Conservation (phyloP, 176 grass and related monocot species). For the Eremochloa ophiuroides region DNA sequence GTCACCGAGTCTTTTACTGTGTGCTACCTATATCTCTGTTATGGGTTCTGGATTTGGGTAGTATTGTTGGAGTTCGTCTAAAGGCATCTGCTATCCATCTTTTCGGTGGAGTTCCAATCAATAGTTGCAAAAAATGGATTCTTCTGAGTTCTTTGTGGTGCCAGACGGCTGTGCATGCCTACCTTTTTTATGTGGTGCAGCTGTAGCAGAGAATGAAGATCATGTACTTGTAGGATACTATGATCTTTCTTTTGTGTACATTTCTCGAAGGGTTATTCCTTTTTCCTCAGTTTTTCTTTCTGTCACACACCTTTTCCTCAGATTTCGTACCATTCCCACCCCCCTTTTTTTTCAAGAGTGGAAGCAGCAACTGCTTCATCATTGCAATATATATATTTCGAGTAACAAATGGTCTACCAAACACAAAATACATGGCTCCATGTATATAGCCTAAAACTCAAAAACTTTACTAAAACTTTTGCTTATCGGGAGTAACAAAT, state of each 20-base stretch:
- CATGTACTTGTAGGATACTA: background rate
- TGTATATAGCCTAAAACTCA: background rate
- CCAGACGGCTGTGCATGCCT: background rate
- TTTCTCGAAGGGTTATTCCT: background rate
- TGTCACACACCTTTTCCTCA: background rate
- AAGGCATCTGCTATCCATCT: background rate
- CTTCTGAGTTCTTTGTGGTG: background rate
- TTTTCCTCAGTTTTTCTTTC: background rate
- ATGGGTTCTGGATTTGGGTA: too few relatives aligned
- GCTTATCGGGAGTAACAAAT: too few relatives aligned
- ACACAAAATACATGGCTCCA: background rate
- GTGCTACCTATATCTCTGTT: too few relatives aligned
- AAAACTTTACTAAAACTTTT: too few relatives aligned
- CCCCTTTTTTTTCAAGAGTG: background rate
- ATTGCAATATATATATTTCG: background rate
- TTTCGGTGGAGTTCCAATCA: constrained; percentile 6
- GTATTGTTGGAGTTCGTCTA: too few relatives aligned
- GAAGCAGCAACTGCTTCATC: background rate
- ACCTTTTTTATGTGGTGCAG: background rate
- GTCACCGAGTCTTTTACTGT: too few relatives aligned
- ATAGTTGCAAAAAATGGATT: background rate
- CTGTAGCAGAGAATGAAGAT: background rate
- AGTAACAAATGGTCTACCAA: too few relatives aligned
- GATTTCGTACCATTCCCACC: too few relatives aligned
- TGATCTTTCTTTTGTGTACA: background rate